Evolutionary conservation across 495 filamentous ascomycete species (phyloP).

Genomic region (Aspergillus bridgeri): DNA sequence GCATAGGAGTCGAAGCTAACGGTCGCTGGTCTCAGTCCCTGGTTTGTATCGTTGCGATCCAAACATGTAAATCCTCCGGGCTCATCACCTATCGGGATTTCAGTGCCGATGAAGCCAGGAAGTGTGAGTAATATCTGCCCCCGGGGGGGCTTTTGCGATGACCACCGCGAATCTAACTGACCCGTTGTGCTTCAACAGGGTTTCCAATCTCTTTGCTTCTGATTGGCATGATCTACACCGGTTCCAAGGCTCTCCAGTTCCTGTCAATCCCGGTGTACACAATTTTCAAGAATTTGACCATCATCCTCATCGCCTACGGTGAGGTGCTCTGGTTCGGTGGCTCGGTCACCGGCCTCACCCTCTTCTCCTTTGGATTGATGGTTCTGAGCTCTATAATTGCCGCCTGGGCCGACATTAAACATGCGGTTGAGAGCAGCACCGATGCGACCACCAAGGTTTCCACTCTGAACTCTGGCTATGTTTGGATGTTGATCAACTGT

Average conservation of each 20-base stretch:
- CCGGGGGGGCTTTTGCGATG: background rate
- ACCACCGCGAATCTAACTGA: conserved; percentile 24
- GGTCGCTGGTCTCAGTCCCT: conserved; percentile 57
- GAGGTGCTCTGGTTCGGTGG: conserved; percentile 99
- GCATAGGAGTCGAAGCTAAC: background rate
- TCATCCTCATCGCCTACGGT: conserved; percentile 97
- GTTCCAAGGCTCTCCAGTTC: conserved; percentile 93
- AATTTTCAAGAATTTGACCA: conserved; percentile 99
- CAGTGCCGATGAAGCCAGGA: conserved; percentile 82
- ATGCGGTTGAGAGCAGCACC: conserved; percentile 60
- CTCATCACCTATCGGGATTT: conserved; percentile 89
- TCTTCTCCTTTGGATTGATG: conserved; percentile 98
- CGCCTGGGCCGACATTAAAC: conserved; percentile 96
- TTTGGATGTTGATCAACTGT: conserved; percentile 98
- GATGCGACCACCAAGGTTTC: conserved; percentile 74
- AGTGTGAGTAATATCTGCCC: conserved; percentile 71
- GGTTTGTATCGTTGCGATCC: conserved; percentile 87
- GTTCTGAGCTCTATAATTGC: conserved; percentile 92
- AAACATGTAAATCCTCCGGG: conserved; percentile 75
- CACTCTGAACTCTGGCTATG: conserved; percentile 91
- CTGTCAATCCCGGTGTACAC: conserved; percentile 98
- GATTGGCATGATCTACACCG: conserved; percentile 99
- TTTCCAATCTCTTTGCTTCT: conserved; percentile 96
- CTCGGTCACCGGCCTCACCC: conserved; percentile 78
- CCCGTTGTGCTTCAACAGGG: conserved; percentile 52